phyloP scores from a whole-genome alignment of 1,139 yeast species.

The Insectozyma bohioensis region DNA sequence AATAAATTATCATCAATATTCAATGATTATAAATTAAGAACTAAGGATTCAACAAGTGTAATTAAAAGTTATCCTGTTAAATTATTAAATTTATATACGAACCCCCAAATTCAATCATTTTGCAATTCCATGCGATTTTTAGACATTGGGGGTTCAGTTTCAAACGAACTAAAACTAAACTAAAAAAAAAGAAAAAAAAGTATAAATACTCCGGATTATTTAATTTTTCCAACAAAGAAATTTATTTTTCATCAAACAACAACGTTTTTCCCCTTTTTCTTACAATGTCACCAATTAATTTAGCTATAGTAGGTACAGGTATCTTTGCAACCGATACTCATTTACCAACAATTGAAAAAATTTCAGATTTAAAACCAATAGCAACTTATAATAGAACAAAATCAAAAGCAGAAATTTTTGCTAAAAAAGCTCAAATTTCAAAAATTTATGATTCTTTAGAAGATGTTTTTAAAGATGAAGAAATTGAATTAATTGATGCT shows the following conservation, averaged over 20 bases:
- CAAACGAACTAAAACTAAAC: no score
- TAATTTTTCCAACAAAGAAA: no score
- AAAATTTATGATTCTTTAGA: conserved; percentile 69
- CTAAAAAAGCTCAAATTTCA: conserved; percentile 57
- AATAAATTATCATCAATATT: conserved; percentile 1
- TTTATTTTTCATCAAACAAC: no score
- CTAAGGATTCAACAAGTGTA: neutral
- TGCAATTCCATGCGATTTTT: conserved; percentile 1
- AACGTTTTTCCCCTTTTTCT: no score
- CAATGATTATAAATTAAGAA: neutral
- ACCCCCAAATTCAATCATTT: neutral
- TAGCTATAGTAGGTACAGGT: conserved; percentile 88
- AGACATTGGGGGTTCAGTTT: no score
- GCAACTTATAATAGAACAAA: conserved; percentile 83
- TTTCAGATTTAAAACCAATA: conserved; percentile 29
- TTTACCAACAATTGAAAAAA: conserved; percentile 64
- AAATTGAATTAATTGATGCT: conserved; percentile 76
- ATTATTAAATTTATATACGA: neutral
- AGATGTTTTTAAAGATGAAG: conserved; percentile 58
- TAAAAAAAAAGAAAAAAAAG: no score
- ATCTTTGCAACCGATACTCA: conserved; percentile 85
- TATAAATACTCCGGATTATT: no score
- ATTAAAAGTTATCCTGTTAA: conserved; percentile 4
- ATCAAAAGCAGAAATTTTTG: conserved; percentile 78
- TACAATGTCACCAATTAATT: conserved; percentile 35